A percentile compares a stretch with the other conserved stretches of the same genome.
These are phyloP conservation scores for Aurifilum marmelostoma DNA, from an alignment of 2,329 filamentous ascomycete species.

Conservation along the genomic window DNA sequence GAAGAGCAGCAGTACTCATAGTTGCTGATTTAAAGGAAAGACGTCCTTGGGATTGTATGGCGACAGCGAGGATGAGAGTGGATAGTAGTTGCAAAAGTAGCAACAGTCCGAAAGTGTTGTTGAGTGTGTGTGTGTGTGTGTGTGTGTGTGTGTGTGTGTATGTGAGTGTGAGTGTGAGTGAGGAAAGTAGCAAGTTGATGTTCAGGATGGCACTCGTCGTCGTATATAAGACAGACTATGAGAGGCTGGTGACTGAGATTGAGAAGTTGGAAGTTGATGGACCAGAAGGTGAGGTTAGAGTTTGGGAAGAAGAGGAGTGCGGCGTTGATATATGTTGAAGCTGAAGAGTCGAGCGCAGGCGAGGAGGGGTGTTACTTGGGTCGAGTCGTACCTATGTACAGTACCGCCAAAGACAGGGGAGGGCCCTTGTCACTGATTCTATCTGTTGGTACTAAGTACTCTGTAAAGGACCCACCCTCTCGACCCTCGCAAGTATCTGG, in stretches of 20 bases:
- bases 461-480: constrained; percentile 38
- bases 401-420: constrained; percentile 3
- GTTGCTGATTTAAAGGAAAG: constrained; percentile 33
- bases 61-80: constrained; percentile 4
- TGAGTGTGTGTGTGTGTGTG: constrained; percentile 4
- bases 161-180: too few species aligned
- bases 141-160: not conserved
- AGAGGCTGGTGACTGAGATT: constrained; percentile 37
- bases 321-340: constrained; percentile 37
- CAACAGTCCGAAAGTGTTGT: not conserved
- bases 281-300: constrained; percentile 35
- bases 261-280: constrained; percentile 33
- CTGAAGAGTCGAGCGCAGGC: constrained; percentile 31
- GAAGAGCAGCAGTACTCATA: constrained; percentile 52
- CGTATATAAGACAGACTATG: constrained; percentile 22
- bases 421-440: constrained; percentile 30
- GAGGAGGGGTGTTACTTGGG: constrained; percentile 31
- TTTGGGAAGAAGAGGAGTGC: constrained; percentile 33
- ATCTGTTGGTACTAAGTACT: constrained; percentile 28
- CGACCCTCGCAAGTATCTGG: constrained; percentile 39
- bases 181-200: constrained; percentile 1
- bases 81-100: not conserved
- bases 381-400: constrained; percentile 7
- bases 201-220: not conserved
- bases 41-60: constrained; percentile 30